Evolutionary conservation across 371 early-diverging fungal species (phyloP), one percentile per base, ranked within the genome.

Genomic region (Chytridiales sp.): DNA sequence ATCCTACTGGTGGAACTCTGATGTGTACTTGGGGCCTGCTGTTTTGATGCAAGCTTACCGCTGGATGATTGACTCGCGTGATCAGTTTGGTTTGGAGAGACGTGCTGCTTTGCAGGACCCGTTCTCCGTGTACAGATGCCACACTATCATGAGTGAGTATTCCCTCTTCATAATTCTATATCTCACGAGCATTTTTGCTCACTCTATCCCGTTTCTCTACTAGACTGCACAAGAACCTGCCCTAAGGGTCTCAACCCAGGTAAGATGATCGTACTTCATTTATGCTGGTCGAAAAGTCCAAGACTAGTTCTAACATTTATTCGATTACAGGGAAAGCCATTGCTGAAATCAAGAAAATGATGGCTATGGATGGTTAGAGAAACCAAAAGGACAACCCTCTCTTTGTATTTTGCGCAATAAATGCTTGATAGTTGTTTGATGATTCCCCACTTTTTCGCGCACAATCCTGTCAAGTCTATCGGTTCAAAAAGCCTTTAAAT

Each of bases 11-110:
- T 94, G 94, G 94, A 94, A 94, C 83, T 82, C 85, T 74, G 77
- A 76, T 60, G 89, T 86, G 51, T 97, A 95, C 78, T 85, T 97
- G 31, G 97, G 97, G 48, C 97, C 97, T 22, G 93, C 97, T 31
- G 92, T 93, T 22, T 82, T 97, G 63, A 86, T 97, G 89, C 95
- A 95, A 79, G 93, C 95, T 43, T 95, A 94, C 82, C 89, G 97
- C 73, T 97, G 97, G 97, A 94, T 95, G 91, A 87, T 87, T 55
- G 97, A 97, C 77, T 89, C 90, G 40, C 90, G 97, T 73, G 97
- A 97, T 74, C 91, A 95, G 67, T 90, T 86, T 66, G 91, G 91
- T 43, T 64, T 77, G 58, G 91, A 95, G 75, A 89, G 98, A 66
- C 86, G 94, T 62, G 86, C 81, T 55, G 85, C 85, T 56, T 81